These are phyloP conservation scores for Vachellia collinsii DNA, from an alignment of 306 rosid species.

Conservation along the genomic window DNA sequence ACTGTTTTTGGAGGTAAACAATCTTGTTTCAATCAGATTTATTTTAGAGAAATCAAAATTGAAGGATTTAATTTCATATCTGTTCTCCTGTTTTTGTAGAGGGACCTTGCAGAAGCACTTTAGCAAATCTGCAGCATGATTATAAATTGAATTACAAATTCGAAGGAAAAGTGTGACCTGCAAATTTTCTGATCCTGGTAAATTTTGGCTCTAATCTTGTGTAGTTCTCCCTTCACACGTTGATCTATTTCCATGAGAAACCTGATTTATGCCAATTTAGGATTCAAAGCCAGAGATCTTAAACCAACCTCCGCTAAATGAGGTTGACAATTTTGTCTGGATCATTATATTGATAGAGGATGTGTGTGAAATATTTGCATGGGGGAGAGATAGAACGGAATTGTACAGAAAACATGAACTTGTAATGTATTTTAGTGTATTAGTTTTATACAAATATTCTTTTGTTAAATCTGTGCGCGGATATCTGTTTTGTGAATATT, in stretches of 20 bases:
- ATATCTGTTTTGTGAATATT: neutral
- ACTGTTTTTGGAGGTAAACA: constrained; percentile 83
- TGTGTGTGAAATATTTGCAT: neutral
- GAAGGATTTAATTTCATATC: constrained; percentile 27
- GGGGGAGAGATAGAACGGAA: constrained; percentile 16
- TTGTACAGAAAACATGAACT: neutral
- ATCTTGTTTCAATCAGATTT: constrained; percentile 31
- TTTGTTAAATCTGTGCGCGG: neutral
- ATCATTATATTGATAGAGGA: neutral
- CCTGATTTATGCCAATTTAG: constrained; percentile 11
- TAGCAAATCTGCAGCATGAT: constrained; percentile 72
- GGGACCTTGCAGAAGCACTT: constrained; percentile 94
- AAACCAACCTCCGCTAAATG: neutral
- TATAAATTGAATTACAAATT: constrained; percentile 73
- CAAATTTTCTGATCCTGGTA: constrained; percentile 31
- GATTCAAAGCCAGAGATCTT: constrained; percentile 12
- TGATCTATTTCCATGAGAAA: constrained; percentile 27
- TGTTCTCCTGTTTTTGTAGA: constrained; percentile 55
- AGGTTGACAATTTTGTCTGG: neutral
- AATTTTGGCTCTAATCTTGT: constrained; percentile 22
- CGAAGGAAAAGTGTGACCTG: constrained; percentile 77
- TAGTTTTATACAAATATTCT: constrained; percentile 13
- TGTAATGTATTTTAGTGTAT: constrained; percentile 5
- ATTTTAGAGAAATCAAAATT: constrained; percentile 4
- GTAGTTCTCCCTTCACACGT: constrained; percentile 30